Evolutionary conservation across 2,329 filamentous ascomycete genomes (phyloP).

Genomic region (Xylaria hypoxylon): DNA sequence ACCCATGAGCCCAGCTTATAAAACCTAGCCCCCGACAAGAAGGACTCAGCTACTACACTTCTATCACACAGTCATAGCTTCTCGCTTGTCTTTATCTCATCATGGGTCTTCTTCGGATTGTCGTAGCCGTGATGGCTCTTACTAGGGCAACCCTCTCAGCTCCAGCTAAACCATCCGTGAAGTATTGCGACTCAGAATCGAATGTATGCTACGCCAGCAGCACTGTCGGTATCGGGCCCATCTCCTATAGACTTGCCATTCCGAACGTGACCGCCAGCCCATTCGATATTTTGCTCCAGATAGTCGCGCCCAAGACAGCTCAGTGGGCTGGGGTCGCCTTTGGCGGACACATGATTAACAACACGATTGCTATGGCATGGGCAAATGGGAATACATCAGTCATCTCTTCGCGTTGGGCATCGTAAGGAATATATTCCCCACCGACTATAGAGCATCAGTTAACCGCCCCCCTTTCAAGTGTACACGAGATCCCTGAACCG

Average conservation of each 20-base stretch:
- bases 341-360: conserved; percentile 62
- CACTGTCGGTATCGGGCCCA: conserved; percentile 40
- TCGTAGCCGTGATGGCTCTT: conserved; percentile 28
- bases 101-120: conserved; percentile 36
- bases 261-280: conserved; percentile 49
- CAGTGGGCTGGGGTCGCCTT: conserved; percentile 62
- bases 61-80: conserved; percentile 9
- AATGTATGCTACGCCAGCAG: conserved; percentile 40
- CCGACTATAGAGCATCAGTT: not conserved
- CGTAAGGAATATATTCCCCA: conserved; percentile 38
- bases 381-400: conserved; percentile 57
- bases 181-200: conserved; percentile 38
- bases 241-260: conserved; percentile 53
- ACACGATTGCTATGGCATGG: conserved; percentile 60
- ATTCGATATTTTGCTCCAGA: conserved; percentile 58
- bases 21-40: not conserved
- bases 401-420: conserved; percentile 52
- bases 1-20: conserved; percentile 13
- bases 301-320: conserved; percentile 56
- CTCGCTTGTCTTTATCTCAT: conserved; percentile 17
- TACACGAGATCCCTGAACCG: conserved; percentile 50
- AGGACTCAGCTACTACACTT: not conserved
- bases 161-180: conserved; percentile 32
- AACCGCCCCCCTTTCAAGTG: conserved; percentile 35
- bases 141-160: conserved; percentile 22